A percentile compares a stretch with the other conserved stretches of the same genome.
These are phyloP conservation scores for Babesia bigemina DNA, from an alignment of 169 alveolate species.

Conservation along the genomic window DNA sequence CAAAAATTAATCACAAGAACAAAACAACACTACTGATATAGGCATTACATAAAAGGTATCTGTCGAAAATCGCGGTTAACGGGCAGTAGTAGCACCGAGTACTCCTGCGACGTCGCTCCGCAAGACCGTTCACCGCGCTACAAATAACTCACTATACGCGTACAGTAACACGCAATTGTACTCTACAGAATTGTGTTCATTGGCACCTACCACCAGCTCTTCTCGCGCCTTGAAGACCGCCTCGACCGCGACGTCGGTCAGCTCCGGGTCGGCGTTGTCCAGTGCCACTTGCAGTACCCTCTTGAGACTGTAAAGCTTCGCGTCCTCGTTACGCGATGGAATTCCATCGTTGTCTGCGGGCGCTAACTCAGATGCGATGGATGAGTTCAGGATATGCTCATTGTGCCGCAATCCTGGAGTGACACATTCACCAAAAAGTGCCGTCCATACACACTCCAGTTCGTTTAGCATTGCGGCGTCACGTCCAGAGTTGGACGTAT, in stretches of 20 bases:
- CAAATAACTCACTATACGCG: too few species aligned
- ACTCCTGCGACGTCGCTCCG: too few species aligned
- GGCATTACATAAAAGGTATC: too few species aligned
- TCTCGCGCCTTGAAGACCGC: slow-evolving; percentile 48
- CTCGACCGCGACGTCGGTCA: slow-evolving; percentile 43
- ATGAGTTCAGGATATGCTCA: slow-evolving; percentile 48
- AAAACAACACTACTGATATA: too few species aligned
- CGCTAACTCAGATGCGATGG: slow-evolving; percentile 43
- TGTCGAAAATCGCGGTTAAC: too few species aligned
- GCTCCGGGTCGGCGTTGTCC: slow-evolving; percentile 54
- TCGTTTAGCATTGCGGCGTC: slow-evolving; percentile 41
- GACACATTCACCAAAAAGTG: slow-evolving; percentile 59
- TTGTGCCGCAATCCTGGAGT: slow-evolving; percentile 49
- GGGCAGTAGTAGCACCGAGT: too few species aligned
- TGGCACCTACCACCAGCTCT: slow-evolving; percentile 53
- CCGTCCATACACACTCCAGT: slow-evolving; percentile 62
- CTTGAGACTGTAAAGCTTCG: slow-evolving; percentile 50
- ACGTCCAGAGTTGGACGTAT: too few species aligned
- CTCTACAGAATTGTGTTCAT: too few species aligned
- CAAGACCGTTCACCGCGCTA: too few species aligned
- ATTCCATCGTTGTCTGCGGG: slow-evolving; percentile 4
- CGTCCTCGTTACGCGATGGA: neutral
- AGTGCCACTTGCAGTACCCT: slow-evolving; percentile 34
- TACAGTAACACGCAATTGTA: too few species aligned
- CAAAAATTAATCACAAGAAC: too few species aligned